phyloP scores from a whole-genome alignment of 768 basidiomycete species.

The Auricularia cornea region DNA sequence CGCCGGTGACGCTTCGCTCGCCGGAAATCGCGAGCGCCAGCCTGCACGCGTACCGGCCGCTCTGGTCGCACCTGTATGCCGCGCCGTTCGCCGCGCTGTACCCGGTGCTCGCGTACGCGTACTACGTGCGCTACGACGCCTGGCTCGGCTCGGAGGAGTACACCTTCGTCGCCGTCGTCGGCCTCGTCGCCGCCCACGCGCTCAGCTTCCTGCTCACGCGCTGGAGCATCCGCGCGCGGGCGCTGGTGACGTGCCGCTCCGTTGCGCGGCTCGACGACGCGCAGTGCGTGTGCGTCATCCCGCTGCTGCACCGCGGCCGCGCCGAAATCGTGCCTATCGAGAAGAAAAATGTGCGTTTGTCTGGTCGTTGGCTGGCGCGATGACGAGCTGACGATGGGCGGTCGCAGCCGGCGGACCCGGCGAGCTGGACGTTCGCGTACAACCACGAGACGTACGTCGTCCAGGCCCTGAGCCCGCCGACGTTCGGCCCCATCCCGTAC shows the following conservation, averaged over 20 bases:
- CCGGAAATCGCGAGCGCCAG: conserved; percentile 60
- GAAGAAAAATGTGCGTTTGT: conserved; percentile 51
- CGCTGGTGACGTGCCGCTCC: conserved; percentile 70
- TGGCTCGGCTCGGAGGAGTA: conserved; percentile 94
- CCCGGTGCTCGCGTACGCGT: conserved; percentile 81
- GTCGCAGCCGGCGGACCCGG: too few species aligned
- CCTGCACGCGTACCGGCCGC: conserved; percentile 58
- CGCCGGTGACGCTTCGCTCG: conserved; percentile 47
- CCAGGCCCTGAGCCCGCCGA: too few species aligned
- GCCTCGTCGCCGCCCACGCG: conserved; percentile 79
- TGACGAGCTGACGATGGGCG: too few species aligned
- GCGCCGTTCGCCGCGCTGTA: conserved; percentile 74
- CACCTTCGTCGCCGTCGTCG: conserved; percentile 89
- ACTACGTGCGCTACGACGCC: conserved; percentile 81
- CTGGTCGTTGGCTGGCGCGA: too few species aligned
- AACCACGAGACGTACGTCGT: too few species aligned
- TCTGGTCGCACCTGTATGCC: conserved; percentile 64
- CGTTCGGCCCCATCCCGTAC: conserved; percentile 80
- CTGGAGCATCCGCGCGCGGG: conserved; percentile 76
- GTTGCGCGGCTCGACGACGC: conserved; percentile 63
- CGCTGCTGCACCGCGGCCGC: conserved; percentile 71
- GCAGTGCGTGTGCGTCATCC: conserved; percentile 72
- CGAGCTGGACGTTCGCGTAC: too few species aligned
- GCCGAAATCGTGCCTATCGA: conserved; percentile 79
- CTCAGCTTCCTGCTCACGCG: conserved; percentile 85